Evolutionary conservation across 1,139 yeast genomes (phyloP).

Genomic region (Saccharomyces pastorianus): DNA sequence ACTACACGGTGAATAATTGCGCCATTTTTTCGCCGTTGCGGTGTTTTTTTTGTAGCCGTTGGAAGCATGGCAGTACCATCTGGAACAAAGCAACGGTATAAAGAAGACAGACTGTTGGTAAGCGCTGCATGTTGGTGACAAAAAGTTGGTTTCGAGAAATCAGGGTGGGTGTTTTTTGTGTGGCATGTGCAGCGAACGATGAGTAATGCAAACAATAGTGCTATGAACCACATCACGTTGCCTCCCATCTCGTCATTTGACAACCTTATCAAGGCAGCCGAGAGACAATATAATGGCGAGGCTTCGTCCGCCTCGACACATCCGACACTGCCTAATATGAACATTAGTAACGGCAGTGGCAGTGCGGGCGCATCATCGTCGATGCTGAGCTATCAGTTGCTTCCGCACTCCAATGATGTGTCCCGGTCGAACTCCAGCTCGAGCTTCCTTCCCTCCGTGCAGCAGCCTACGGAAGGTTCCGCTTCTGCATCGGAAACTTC

Average conservation of each 20-base stretch:
- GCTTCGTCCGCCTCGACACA: background rate
- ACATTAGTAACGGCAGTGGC: background rate
- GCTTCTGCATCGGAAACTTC: background rate
- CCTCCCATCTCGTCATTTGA: conserved; percentile 28
- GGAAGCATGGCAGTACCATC: conserved; percentile 1
- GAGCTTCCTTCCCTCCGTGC: background rate
- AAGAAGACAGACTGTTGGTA: background rate
- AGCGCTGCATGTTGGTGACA: background rate
- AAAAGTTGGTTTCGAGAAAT: background rate
- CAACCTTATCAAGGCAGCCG: conserved; percentile 19
- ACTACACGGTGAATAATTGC: background rate
- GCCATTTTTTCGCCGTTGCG: conserved; percentile 1
- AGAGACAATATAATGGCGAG: conserved; percentile 8
- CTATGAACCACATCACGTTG: conserved; percentile 8
- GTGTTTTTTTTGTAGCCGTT: conserved; percentile 1
- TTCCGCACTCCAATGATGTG: conserved; percentile 1
- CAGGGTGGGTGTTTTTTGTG: background rate
- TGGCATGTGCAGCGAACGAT: conserved; percentile 1
- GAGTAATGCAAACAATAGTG: background rate
- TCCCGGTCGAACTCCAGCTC: background rate
- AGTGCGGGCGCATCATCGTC: background rate
- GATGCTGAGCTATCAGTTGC: background rate
- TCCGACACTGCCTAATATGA: background rate
- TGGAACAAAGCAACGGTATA: background rate
- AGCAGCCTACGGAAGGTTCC: background rate